Evolutionary conservation across 441 rosid species (phyloP).

Genomic region (Gossypium lobatum): DNA sequence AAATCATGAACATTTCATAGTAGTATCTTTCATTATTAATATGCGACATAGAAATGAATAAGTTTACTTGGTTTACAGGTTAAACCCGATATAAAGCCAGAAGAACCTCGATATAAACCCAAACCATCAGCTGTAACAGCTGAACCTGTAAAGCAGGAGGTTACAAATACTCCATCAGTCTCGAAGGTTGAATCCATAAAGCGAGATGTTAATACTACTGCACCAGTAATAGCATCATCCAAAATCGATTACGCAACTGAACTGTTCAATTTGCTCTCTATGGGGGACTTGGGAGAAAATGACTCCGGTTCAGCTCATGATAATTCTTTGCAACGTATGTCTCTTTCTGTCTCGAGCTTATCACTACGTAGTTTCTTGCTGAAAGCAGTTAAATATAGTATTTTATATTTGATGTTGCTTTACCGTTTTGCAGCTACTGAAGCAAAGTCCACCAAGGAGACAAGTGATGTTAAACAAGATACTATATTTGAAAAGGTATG

Average conservation of each 20-base stretch:
- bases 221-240: conserved; percentile 20
- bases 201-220: conserved; percentile 17
- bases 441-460: conserved; percentile 24
- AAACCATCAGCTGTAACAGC: conserved; percentile 26
- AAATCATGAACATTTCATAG: not conserved
- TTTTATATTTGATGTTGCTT: not conserved
- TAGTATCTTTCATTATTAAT: not conserved
- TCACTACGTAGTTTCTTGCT: not conserved
- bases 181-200: conserved; percentile 18
- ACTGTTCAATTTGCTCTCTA: conserved; percentile 52
- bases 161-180: conserved; percentile 15
- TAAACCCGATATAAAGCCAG: conserved; percentile 18
- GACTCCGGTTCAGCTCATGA: conserved; percentile 15
- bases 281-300: conserved; percentile 39
- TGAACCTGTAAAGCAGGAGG: conserved; percentile 26
- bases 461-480: conserved; percentile 24
- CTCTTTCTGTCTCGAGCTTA: conserved; percentile 5
- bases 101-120: conserved; percentile 24
- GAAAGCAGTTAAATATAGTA: not conserved
- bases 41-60: not conserved
- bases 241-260: conserved; percentile 62
- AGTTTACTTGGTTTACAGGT: conserved; percentile 26
- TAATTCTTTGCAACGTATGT: conserved; percentile 23
- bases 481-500: conserved; percentile 31
- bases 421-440: conserved; percentile 31